phyloP scores from a whole-genome alignment of 108 stramenopile genomes.

The Poteriospumella lacustris region DNA sequence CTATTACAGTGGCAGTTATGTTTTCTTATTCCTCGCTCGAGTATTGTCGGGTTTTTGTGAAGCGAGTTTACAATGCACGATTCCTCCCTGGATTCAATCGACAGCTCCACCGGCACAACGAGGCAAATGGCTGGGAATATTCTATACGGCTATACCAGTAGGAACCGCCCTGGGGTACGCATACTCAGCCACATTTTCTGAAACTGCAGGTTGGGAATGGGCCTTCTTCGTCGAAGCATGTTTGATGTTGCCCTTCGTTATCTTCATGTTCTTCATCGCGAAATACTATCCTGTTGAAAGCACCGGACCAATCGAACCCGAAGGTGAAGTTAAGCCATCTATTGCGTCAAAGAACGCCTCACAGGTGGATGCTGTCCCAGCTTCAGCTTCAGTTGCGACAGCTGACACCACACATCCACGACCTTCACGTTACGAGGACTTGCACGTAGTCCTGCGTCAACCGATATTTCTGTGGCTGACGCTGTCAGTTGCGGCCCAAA shows the following conservation, averaged over 20 bases:
- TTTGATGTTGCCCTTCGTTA: slow-evolving; percentile 41
- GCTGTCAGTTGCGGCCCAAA: slow-evolving; percentile 38
- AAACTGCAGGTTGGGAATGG: slow-evolving; percentile 40
- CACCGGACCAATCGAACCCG: background rate
- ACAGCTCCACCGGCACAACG: slow-evolving; percentile 29
- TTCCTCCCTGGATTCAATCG: slow-evolving; percentile 53
- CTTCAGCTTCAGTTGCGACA: no score
- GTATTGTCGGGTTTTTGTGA: slow-evolving; percentile 52
- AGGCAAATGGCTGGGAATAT: slow-evolving; percentile 49
- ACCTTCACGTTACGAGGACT: slow-evolving; percentile 11
- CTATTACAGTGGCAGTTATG: slow-evolving; percentile 33
- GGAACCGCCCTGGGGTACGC: slow-evolving; percentile 54
- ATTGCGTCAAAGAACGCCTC: no score
- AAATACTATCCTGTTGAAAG: background rate
- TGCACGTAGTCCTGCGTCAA: slow-evolving; percentile 27
- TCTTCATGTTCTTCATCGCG: background rate
- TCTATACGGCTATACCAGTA: slow-evolving; percentile 52
- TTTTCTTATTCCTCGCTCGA: slow-evolving; percentile 40
- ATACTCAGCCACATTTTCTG: slow-evolving; percentile 42
- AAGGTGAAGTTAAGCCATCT: no score
- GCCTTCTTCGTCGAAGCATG: slow-evolving; percentile 52
- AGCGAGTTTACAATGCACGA: slow-evolving; percentile 42
- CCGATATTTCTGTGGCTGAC: slow-evolving; percentile 33
- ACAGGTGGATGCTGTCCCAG: no score
- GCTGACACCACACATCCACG: no score